Base-by-base conservation (phyloP, 2,329 filamentous ascomycete species). In the Aureobasidium musti region DNA sequence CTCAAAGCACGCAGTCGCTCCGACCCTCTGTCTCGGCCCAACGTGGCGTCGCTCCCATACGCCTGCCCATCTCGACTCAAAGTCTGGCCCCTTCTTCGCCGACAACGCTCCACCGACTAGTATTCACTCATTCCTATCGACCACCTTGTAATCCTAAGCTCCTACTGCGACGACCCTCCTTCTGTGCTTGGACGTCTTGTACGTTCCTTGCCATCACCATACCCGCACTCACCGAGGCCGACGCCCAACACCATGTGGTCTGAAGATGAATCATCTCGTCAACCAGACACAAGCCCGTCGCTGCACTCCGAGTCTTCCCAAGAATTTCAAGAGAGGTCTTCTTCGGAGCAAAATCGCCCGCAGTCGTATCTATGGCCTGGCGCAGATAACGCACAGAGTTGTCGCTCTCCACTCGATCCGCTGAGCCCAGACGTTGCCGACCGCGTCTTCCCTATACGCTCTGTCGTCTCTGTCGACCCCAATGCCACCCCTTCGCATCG, bases 361-460 rank as follows among this genome's bases (percentile, higher is more conserved):
- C 10, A 28, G 3, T 53, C 49, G n/a, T 43, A 26, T 33, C 49
- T 66, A 10, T 50, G 43, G 49, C 66, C 35, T 11, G 65, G 57
- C 35, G 19, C 47, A n/a, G 60, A 43, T 7, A 30, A 47, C 1
- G 26, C 33, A 49, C 28, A 13, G 30, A 57, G 13, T 8, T 13
- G 17, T 21, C 59, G 59, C 26, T 63, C 61, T 21, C 61, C 61
- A 21, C 67, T 70, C 17, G 75, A 72, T 49, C 63, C 71, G 7
- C 70, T 80, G 56, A 81, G 79, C 69, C 79, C 80, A 21, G 75
- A 74, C 45, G 71, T 77, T 5, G 74, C 79, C 54, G 84, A 93
- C 72, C 84, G 89, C 65, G 89, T 94, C 5, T 94, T 91, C 66
- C 91, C 91, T n/a, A 90, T 94, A 37, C 86, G 90, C 57, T 92